Evolutionary conservation across 2,329 filamentous ascomycete genomes (phyloP).

Genomic region (Leptographium wingfieldii): DNA sequence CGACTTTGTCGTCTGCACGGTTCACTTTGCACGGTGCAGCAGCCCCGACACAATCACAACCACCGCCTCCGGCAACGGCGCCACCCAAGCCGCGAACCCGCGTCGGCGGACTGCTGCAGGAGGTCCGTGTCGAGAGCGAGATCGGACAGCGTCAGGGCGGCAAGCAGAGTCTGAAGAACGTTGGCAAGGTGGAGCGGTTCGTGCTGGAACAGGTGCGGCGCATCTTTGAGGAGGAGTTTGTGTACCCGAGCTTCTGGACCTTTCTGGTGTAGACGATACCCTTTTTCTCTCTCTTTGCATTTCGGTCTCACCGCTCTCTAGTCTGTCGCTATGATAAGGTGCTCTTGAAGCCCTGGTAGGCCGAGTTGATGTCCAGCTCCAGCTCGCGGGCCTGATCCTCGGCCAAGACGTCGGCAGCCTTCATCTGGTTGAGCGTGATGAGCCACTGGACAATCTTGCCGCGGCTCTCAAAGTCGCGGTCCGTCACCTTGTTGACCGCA

Average conservation of each 20-base stretch:
- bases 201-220: constrained; percentile 90
- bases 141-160: constrained; percentile 86
- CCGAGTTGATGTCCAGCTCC: constrained; percentile 85
- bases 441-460: constrained; percentile 98
- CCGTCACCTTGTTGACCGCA: constrained; percentile 92
- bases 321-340: constrained; percentile 42
- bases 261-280: constrained; percentile 57
- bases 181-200: constrained; percentile 96
- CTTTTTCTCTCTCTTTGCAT: not conserved
- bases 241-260: constrained; percentile 97
- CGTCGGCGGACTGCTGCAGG: constrained; percentile 70
- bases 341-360: constrained; percentile 86
- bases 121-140: constrained; percentile 94
- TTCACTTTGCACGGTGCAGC: not conserved
- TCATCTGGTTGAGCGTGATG: constrained; percentile 96
- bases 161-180: constrained; percentile 94
- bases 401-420: constrained; percentile 77
- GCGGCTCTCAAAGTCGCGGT: constrained; percentile 85
- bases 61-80: not conserved
- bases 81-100: not conserved
- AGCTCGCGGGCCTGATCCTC: constrained; percentile 82
- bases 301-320: not conserved
- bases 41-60: not conserved
- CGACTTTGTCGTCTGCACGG: not conserved
- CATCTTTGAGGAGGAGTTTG: constrained; percentile 97